A percentile compares a stretch with the other conserved stretches of the same genome.
Conservation (phyloP, 2,329 filamentous ascomycete genomes). For the Colletotrichum paranaense region DNA sequence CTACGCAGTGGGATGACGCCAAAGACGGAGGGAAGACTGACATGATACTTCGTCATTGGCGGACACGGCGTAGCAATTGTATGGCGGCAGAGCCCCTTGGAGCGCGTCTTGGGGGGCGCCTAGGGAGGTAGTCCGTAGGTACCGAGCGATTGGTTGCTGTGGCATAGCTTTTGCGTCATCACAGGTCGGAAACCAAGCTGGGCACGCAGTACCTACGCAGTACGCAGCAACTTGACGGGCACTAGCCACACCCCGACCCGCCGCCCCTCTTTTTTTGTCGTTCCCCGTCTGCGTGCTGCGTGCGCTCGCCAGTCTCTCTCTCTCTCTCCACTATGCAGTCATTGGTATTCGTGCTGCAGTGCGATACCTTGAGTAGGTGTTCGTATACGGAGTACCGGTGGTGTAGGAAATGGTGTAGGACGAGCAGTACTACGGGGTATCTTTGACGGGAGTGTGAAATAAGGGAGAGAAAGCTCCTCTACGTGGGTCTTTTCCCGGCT, state of each 20-base stretch:
- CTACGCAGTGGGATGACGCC: constrained; percentile 32
- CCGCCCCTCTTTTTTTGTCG: neutral
- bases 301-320: too few species aligned
- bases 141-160: constrained; percentile 36
- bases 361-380: neutral
- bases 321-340: constrained; percentile 9
- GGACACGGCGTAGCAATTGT: neutral
- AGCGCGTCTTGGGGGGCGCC: constrained; percentile 8
- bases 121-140: constrained; percentile 23
- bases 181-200: constrained; percentile 33
- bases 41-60: constrained; percentile 23
- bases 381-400: too few species aligned
- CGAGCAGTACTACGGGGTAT: neutral
- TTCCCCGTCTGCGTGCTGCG: neutral
- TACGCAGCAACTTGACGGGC: neutral
- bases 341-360: constrained; percentile 1
- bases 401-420: neutral
- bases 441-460: neutral
- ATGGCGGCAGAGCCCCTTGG: neutral
- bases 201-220: neutral
- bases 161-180: constrained; percentile 38
- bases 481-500: constrained; percentile 7
- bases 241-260: constrained; percentile 36
- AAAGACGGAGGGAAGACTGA: constrained; percentile 23
- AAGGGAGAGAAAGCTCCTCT: neutral